Conservation (phyloP, 1,284 basidiomycete species). For the Ganoderma sinense region DNA sequence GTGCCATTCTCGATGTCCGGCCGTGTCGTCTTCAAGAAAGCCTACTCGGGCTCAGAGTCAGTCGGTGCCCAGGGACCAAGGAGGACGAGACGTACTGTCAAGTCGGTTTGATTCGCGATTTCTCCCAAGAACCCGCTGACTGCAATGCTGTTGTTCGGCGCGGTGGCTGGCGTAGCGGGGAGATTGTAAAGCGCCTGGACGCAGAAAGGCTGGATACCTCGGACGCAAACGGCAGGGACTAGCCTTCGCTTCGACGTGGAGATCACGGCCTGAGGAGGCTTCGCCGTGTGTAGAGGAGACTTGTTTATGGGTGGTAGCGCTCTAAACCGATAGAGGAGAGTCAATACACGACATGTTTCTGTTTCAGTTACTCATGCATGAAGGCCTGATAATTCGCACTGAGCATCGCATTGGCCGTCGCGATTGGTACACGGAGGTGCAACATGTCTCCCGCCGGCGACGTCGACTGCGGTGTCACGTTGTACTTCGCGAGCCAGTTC, state of each 20-base stretch:
- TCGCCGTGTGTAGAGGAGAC: not conserved
- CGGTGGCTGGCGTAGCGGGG: constrained; percentile 51
- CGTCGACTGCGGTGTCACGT: constrained; percentile 36
- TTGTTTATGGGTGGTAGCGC: not conserved
- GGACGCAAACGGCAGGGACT: constrained; percentile 17
- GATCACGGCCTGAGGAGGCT: constrained; percentile 1
- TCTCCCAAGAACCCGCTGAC: constrained; percentile 61
- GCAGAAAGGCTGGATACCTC: constrained; percentile 58
- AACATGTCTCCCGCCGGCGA: constrained; percentile 38
- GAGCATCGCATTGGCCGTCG: constrained; percentile 45
- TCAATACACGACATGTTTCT: too few relatives aligned
- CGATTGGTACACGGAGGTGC: constrained; percentile 27
- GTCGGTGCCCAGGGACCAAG: not conserved
- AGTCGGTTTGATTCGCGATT: constrained; percentile 57
- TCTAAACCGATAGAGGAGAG: not conserved
- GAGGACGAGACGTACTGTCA: constrained; percentile 41
- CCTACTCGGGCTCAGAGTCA: not conserved
- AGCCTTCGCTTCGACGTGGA: constrained; percentile 13
- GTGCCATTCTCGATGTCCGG: not conserved
- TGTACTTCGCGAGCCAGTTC: constrained; percentile 44
- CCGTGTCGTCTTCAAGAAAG: not conserved
- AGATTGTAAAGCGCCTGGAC: constrained; percentile 59
- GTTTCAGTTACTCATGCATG: constrained; percentile 40
- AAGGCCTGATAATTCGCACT: constrained; percentile 44
- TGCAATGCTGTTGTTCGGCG: constrained; percentile 54